Percentiles rank a stretch among this genome's conserved stretches.
phyloP scores from a whole-genome alignment of 257 asterid genomes.

The Rauvolfia tetraphylla region DNA sequence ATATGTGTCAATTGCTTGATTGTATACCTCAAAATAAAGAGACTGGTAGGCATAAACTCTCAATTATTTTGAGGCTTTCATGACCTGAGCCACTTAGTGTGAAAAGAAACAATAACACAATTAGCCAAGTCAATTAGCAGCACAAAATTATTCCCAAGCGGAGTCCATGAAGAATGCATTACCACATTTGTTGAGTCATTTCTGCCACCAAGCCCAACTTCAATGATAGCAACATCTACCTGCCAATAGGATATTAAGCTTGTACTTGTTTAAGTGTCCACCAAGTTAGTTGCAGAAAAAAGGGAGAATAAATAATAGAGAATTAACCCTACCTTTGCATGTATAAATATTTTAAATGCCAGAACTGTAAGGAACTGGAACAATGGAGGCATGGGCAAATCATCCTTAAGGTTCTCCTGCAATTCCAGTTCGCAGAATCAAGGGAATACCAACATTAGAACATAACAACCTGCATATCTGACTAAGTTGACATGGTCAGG shows the following conservation, averaged over 20 bases:
- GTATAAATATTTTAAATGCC: constrained; percentile 73
- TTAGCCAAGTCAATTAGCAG: not conserved
- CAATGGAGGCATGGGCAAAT: constrained; percentile 89
- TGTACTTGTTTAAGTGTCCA: not conserved
- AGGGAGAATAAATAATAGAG: not conserved
- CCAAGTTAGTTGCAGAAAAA: not conserved
- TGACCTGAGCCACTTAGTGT: not conserved
- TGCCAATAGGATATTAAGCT: constrained; percentile 28
- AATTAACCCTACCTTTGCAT: constrained; percentile 54
- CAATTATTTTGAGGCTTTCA: constrained; percentile 2
- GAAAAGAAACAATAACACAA: not conserved
- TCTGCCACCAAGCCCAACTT: constrained; percentile 96
- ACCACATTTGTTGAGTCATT: constrained; percentile 94
- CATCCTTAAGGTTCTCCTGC: constrained; percentile 67
- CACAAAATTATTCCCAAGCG: not conserved
- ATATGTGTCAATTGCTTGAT: not conserved
- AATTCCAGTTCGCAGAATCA: constrained; percentile 20
- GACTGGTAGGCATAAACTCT: not conserved
- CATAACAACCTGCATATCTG: constrained; percentile 3
- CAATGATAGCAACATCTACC: constrained; percentile 93
- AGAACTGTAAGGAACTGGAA: constrained; percentile 88
- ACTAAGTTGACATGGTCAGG: not conserved
- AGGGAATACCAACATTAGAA: constrained; percentile 11
- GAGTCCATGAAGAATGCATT: constrained; percentile 23
- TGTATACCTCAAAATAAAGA: constrained; percentile 3